Base-by-base conservation (phyloP, 75 land plant species). In the Gnetum montanum region DNA sequence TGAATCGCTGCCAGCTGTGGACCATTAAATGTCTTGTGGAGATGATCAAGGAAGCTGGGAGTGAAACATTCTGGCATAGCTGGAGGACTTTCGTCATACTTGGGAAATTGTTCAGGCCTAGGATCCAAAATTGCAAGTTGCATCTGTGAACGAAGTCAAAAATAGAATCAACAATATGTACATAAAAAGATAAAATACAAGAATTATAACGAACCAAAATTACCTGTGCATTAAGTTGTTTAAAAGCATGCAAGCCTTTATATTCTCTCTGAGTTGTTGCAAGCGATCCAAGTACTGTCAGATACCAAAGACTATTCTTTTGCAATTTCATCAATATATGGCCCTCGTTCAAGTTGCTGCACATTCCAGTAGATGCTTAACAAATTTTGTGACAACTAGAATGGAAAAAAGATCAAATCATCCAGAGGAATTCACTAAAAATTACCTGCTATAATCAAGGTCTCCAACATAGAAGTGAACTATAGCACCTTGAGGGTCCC, bases 251-350 rank as follows among this genome's bases (percentile, higher is more conserved):
- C 38, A 95, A 46, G 22, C 85, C 99, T 43, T 84, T 62, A 75
- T 95, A 95, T 71, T 95, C 99, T 18, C 99, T 79, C 62, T 95
- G 99, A 16, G 82, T 95, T 27, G 99, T 95, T 31, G 99, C 90
- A 63, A 85, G 82, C 37, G 90, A 77, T 49, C 99, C 99, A 49
- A 95, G 84, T 11, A 83, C 91, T 41, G 99, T 83, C 12, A 95
- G 53, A 54, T 60, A 85, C 99, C 99, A 89, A 24, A 48, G 40
- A 12, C 69, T 60, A 35, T 68, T 75, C 12, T 69, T 74, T 18
- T 73, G 85, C 18, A 88, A 59, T 60, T 82, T 83, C 58, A 68
- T 68, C 23, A 75, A 46, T 29, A 86, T 59, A 56, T 82, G 76
- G 66, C 78, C 80, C 38, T 75, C 73, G 33, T 60, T 73, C 60